Base-by-base conservation (phyloP, 228 moss, liverwort and hornwort genomes). In the Sphagnum fallax region DNA sequence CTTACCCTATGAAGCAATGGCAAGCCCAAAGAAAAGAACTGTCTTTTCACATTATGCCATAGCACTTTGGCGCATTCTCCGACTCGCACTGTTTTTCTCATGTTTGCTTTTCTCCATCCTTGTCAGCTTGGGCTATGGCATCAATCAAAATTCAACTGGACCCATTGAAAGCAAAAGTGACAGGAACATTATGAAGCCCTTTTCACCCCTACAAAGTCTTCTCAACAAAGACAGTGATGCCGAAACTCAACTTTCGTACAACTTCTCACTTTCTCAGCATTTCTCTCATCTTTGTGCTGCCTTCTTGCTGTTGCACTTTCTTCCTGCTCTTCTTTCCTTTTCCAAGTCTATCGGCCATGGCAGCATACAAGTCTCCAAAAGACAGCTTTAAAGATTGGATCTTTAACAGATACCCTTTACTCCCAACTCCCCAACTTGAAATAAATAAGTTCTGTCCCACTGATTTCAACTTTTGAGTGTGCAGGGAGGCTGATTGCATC, bases 121-220 rank as follows among this genome's bases (percentile, higher is more conserved):
- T 53, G 51, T 85, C 8, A 65, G 80, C 16, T 13, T 90, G 6
- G 48, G 79, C 14, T 74, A 74, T 12, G 76, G 73, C 61, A 69
- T 61, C 71, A 71, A 72, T 59, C 73, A 83, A 62, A 70, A 53
- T 8, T 60, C 76, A 47, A 32, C 66, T 64, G 80, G 75, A 16
- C 58, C 74, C 18, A 32, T 32, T 55, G 14, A 51, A 48, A 4
- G 61, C 49, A 49, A 18, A 5, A 32, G 52, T 50, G 69, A 47
- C n/a, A 67, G 72, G 61, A 90, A 83, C 79, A 53, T 50, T 51
- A 90, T 83, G 10, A 64, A 61, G 65, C 69, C 60, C 4, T 48
- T 70, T 49, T 92, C 90, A 52, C 95, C 95, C 64, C 71, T 95
- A 51, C 89, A 84, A 81, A 71, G 69, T 32, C 78, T 95, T 15